These are phyloP conservation scores for Pseudognaphalium luteoalbum DNA, from an alignment of 129 eudicot genomes.

Conservation along the genomic window DNA sequence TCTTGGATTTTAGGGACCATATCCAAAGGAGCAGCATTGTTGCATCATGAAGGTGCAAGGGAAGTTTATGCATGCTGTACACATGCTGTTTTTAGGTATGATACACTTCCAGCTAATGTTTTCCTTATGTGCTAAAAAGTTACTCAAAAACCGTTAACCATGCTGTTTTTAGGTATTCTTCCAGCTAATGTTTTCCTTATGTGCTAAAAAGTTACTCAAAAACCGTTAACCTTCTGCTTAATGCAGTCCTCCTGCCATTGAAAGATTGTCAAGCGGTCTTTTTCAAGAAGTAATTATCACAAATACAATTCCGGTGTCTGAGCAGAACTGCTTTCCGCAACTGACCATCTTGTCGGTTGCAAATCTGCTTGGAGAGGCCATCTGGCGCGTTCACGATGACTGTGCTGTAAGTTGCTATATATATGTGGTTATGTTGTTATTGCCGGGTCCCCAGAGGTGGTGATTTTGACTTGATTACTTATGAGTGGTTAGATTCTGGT, in stretches of 20 bases:
- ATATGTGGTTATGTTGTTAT: neutral
- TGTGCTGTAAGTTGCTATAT: slow-evolving; percentile 63
- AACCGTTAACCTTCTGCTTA: neutral
- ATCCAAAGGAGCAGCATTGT: slow-evolving; percentile 85
- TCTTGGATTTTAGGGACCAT: slow-evolving; percentile 68
- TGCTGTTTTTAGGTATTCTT: slow-evolving; percentile 88
- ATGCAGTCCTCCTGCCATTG: slow-evolving; percentile 95
- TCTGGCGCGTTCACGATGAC: slow-evolving; percentile 98
- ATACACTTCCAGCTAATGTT: neutral
- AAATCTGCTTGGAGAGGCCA: slow-evolving; percentile 91
- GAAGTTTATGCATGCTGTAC: slow-evolving; percentile 98
- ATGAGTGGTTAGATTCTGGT: neutral
- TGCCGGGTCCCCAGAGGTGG: neutral
- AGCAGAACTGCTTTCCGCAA: slow-evolving; percentile 83
- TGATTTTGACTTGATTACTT: neutral
- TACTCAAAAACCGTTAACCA: neutral
- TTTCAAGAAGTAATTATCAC: slow-evolving; percentile 97
- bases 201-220: neutral
- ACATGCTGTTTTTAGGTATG: slow-evolving; percentile 89
- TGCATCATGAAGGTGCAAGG: slow-evolving; percentile 96
- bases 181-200: too few relatives aligned
- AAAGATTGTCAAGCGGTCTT: slow-evolving; percentile 90
- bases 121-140: neutral
- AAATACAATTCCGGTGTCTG: slow-evolving; percentile 82
- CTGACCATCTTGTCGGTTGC: slow-evolving; percentile 91